phyloP scores from a whole-genome alignment of 345 rosid genomes.

The Gossypium stocksii region DNA sequence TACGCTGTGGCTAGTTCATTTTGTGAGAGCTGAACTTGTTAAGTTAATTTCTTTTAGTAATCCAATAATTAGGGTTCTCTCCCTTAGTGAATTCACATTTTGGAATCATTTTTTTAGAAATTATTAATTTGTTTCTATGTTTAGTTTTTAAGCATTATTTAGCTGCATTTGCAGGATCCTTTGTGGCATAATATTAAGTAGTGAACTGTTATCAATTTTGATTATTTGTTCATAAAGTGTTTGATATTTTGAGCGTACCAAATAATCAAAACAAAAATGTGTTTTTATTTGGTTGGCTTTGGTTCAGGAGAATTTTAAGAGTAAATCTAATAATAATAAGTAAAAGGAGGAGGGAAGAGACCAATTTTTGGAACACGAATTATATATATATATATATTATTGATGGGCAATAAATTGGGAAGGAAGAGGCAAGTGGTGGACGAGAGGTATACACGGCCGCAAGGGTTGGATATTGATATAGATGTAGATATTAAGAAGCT shows the following conservation, averaged over 20 bases:
- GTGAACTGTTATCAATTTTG: neutral
- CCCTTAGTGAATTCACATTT: neutral
- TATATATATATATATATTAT: constrained; percentile 5
- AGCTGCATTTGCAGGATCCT: constrained; percentile 17
- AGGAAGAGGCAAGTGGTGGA: constrained; percentile 88
- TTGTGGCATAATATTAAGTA: neutral
- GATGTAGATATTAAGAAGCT: constrained; percentile 97
- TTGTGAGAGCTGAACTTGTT: neutral
- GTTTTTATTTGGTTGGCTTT: constrained; percentile 11
- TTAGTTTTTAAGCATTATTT: neutral
- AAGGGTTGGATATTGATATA: constrained; percentile 79
- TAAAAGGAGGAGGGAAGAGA: neutral
- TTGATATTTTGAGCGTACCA: neutral
- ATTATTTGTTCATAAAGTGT: neutral
- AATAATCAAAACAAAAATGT: constrained; percentile 15
- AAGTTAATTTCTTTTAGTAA: neutral
- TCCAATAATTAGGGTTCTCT: constrained; percentile 10
- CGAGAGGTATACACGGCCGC: constrained; percentile 85
- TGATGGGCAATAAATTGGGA: constrained; percentile 95
- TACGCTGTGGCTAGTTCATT: neutral
- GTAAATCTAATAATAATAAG: constrained; percentile 4
- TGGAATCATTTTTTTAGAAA: neutral
- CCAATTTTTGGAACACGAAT: neutral
- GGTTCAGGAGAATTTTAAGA: constrained; percentile 12
- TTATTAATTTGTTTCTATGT: neutral